Evolutionary conservation across 345 rosid genomes (phyloP).

Genomic region (Brassica cretica): DNA sequence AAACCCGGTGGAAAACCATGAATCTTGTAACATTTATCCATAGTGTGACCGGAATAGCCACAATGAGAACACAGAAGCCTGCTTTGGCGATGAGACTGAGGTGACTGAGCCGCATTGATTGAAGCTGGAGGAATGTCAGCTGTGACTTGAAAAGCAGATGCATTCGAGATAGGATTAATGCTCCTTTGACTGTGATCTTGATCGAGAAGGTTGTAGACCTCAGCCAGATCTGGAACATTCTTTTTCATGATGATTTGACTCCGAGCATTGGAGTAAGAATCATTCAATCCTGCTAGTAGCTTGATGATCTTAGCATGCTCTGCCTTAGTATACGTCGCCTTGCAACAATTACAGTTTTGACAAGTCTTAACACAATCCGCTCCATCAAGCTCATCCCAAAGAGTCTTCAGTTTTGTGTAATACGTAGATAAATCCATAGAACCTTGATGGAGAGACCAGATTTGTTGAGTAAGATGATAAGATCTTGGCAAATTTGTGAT

Average conservation of each 20-base stretch:
- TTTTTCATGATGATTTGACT: neutral
- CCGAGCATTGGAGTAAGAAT: neutral
- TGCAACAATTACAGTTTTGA: neutral
- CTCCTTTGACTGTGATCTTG: neutral
- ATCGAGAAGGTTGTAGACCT: neutral
- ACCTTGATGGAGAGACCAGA: neutral
- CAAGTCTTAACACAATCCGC: neutral
- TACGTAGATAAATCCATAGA: neutral
- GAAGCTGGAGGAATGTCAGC: neutral
- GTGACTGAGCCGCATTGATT: neutral
- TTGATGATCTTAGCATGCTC: neutral
- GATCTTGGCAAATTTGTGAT: no score
- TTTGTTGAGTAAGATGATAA: neutral
- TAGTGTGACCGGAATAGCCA: neutral
- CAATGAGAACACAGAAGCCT: neutral
- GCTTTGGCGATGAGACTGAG: neutral
- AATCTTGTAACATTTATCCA: neutral
- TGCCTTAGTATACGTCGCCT: neutral
- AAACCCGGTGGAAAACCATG: neutral
- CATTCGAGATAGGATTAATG: neutral
- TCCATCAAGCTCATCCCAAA: neutral
- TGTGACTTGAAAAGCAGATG: neutral
- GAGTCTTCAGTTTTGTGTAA: neutral
- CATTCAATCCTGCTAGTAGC: neutral
- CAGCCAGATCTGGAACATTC: neutral